Percentiles rank a stretch among this genome's conserved stretches.
Conservation (phyloP, 768 basidiomycete species). For the Agaricus subrufescens region DNA sequence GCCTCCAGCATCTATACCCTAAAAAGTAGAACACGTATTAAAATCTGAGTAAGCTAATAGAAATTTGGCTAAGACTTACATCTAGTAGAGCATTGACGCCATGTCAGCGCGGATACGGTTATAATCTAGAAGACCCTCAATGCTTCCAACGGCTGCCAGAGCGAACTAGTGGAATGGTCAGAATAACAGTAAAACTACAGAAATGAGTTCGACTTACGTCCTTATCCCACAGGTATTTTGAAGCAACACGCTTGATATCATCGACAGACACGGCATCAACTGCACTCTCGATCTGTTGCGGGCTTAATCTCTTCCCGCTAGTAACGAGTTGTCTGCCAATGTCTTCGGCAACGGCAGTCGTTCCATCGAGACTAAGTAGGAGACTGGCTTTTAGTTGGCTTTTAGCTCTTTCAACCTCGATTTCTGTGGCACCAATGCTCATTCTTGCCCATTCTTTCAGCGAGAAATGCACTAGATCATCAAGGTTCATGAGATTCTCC, state of each 20-base stretch:
- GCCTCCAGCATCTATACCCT: too few relatives aligned
- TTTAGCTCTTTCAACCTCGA: constrained; percentile 96
- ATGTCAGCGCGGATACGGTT: constrained; percentile 82
- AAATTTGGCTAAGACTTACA: neutral
- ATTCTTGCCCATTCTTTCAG: constrained; percentile 95
- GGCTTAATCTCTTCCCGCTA: constrained; percentile 83
- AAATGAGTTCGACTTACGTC: constrained; percentile 52
- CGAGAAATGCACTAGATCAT: constrained; percentile 92
- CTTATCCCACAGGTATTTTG: constrained; percentile 97
- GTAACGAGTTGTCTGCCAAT: constrained; percentile 98
- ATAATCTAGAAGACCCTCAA: constrained; percentile 94
- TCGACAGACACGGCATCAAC: constrained; percentile 84
- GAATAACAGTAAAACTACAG: constrained; percentile 7
- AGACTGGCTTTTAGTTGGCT: constrained; percentile 96
- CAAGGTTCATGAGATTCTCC: constrained; percentile 91
- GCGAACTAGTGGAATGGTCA: constrained; percentile 36
- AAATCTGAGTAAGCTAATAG: neutral
- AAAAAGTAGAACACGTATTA: too few relatives aligned
- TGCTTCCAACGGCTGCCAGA: constrained; percentile 82
- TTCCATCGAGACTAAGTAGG: constrained; percentile 86
- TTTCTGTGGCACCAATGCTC: constrained; percentile 77
- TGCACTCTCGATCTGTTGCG: constrained; percentile 89
- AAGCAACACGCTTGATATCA: constrained; percentile 93
- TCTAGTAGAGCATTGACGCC: constrained; percentile 76
- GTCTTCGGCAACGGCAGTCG: constrained; percentile 95